phyloP scores from a whole-genome alignment of 2,329 filamentous ascomycete species.

The Monascus ruber region DNA sequence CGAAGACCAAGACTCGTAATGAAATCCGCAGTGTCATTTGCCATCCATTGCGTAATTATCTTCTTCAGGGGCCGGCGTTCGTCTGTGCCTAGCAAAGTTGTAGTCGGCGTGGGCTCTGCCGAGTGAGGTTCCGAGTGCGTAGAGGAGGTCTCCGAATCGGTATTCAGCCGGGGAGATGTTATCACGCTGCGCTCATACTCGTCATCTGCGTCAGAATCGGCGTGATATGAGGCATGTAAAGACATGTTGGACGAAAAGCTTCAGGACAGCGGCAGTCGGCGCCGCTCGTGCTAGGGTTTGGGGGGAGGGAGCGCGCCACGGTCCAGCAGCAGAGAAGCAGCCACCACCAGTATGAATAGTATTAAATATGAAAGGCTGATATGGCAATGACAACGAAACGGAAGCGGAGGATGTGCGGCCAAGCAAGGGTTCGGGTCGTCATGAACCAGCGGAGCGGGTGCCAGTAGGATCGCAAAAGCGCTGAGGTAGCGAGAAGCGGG shows the following conservation, averaged over 20 bases:
- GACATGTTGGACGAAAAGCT: constrained; percentile 21
- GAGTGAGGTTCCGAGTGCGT: constrained; percentile 48
- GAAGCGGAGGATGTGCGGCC: no score
- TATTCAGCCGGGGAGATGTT: constrained; percentile 45
- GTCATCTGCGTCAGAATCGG: constrained; percentile 54
- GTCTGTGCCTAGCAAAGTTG: constrained; percentile 42
- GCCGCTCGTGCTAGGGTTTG: no score
- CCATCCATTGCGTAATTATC: constrained; percentile 52
- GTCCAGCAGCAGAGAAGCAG: no score
- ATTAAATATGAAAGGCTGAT: no score
- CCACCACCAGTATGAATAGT: no score
- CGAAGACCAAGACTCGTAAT: constrained; percentile 65
- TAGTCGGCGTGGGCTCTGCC: constrained; percentile 52
- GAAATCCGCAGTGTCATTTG: constrained; percentile 84
- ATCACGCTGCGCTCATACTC: constrained; percentile 52
- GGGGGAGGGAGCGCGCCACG: not conserved
- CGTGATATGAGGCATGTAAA: constrained; percentile 43
- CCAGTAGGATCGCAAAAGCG: no score
- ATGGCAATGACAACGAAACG: no score
- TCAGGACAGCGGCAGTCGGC: not conserved
- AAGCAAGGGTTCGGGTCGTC: no score
- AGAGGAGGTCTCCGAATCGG: constrained; percentile 46
- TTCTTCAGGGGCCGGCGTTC: constrained; percentile 44
- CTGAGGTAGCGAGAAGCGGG: no score
- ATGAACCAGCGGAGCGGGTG: no score